Base-by-base conservation (phyloP, 148 eudicot species). In the Rhododendron williamsianum region DNA sequence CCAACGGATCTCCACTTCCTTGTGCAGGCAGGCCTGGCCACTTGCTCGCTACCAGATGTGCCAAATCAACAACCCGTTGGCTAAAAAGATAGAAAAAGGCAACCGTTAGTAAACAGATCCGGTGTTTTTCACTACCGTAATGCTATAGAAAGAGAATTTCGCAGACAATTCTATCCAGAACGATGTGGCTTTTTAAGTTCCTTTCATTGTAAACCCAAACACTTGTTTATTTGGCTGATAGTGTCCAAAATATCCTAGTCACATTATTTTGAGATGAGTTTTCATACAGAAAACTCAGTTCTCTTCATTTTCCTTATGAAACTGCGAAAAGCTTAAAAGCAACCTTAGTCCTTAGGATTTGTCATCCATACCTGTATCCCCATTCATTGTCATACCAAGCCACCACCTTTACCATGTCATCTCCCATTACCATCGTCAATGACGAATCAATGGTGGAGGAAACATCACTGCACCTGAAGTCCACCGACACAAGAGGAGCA, bases 371-470 rank as follows among this genome's bases (percentile, higher is more conserved):
- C 99, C 99, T 96, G 94, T 97, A 97, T 85, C 99, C 99, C 99
- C 98, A 97, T 86, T 97, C 99, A 54, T 97, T 97, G 90, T 97
- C 99, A 52, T 97, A 97, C 99, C 99, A 97, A 41, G 99, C 99
- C 52, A 97, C 98, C 51, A 97, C 99, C 93, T 97, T 97, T 76
- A 97, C 96, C 99, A 97, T 97, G 48, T 97, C 99, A 86, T 94
- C 99, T 80, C 99, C 99, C 99, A 97, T 97, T 83, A 97, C 99
- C 99, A 97, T 97, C n/a, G 98, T 95, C 89, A 97, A 91, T 38
- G 98, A 97, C 15, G 99, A 90, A 78, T 97, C 99, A n/a, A 97
- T 92, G 85, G 98, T 94, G 77, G 96, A 85, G 1, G 99, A 97
- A 72, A 97, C 98, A 84, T 97, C 98, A 9, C 90, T 38, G 94